Base-by-base conservation (phyloP, 208 protist genomes). In the Acanthamoeba sp. region DNA sequence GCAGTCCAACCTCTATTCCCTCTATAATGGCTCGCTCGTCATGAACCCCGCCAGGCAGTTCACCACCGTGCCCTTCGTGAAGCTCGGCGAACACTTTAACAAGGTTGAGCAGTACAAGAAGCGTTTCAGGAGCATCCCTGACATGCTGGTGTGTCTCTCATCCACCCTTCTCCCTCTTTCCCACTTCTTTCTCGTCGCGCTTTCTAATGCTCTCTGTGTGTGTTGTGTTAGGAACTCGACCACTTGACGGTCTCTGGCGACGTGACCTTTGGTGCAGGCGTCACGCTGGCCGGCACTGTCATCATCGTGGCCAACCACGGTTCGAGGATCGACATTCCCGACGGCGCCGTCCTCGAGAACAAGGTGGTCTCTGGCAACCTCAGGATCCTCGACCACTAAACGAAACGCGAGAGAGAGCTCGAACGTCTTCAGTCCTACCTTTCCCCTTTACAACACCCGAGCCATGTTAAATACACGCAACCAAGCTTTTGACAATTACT, bases 1-100 rank as follows among this genome's bases (percentile, higher is more conserved):
- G 32, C 98, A 99, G 96, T 99, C 98, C 6, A 98, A 99, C 95
- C 97, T 98, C 16, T 99, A 99, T 95, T 82, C 94, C 10, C 95
- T 99, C 18, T 96, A 97, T 34, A 92, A 98, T 24, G 98, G 97
- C 64, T 52, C 57, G 4, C 66, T 95, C 32, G 45, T 62, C 48
- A 78, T 93, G 69, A 93, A 45, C 57, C 92, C 69, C 16, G 27
- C 24, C 34, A 0, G 89, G 93, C 36, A 95, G 95, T 96, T 97
- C 76, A 57, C 84, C 3, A 90, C 80, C 18, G 94, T 96, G 50
- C 97, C 95, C 36, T 64, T 97, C 7, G 95, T 98, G 42, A 97
- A 97, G 89, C 95, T 98, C 22, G 96, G 97, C 34, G 87, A 95
- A 22, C 42, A 97, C 34, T 98, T 98, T 50, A 97, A 97, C 29